Conservation (phyloP, 352 stramenopile genomes). For the Phytophthora pisi region DNA sequence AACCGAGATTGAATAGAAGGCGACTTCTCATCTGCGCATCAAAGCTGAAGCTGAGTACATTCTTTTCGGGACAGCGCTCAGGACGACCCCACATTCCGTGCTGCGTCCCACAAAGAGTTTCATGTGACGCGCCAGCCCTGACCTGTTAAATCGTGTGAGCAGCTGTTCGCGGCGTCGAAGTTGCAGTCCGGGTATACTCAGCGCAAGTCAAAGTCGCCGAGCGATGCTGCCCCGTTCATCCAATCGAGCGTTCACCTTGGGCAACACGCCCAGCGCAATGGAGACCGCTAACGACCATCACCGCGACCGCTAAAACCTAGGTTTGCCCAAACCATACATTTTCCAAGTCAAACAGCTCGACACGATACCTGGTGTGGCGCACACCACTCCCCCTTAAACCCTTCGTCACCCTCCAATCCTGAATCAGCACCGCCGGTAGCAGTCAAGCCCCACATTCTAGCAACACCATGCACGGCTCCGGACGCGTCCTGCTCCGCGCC, state of each 20-base stretch:
- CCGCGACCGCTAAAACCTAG: too few relatives aligned
- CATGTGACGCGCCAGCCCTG: background rate
- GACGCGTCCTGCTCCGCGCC: conserved; percentile 38
- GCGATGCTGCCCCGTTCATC: conserved; percentile 1
- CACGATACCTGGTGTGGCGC: background rate
- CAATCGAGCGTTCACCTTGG: background rate
- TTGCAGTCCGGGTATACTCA: background rate
- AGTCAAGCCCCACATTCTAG: background rate
- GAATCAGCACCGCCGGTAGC: conserved; percentile 33
- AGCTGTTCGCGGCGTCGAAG: conserved; percentile 3
- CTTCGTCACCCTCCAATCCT: conserved; percentile 10
- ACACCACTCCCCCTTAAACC: background rate
- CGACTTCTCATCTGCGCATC: too few relatives aligned
- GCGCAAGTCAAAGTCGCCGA: background rate
- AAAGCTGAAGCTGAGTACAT: background rate
- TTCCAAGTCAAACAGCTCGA: background rate
- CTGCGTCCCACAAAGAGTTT: background rate
- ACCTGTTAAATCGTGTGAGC: background rate
- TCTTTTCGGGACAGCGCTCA: background rate
- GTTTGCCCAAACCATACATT: background rate
- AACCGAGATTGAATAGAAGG: too few relatives aligned
- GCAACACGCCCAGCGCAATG: background rate
- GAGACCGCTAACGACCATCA: background rate
- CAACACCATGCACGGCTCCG: conserved; percentile 37
- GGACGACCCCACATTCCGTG: too few relatives aligned